These are phyloP conservation scores for Astraeus odoratus DNA, from an alignment of 768 basidiomycete genomes.

Conservation along the genomic window DNA sequence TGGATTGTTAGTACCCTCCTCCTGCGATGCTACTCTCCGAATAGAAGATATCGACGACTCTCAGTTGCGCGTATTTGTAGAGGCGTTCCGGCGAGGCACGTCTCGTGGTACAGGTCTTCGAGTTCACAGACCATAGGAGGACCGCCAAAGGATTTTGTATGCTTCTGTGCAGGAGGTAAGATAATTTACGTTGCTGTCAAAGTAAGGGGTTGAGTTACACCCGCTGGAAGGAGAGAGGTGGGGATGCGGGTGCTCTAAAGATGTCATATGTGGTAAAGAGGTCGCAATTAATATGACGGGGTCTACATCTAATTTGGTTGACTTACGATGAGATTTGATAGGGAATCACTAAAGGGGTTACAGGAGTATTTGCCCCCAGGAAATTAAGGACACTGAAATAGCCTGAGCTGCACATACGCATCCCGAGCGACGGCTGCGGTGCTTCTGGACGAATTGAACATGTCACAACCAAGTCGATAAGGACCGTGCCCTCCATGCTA, in stretches of 20 bases:
- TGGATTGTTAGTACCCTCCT: conserved; percentile 54
- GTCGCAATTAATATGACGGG: conserved; percentile 1
- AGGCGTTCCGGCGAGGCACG: conserved; percentile 42
- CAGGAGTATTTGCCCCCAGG: conserved; percentile 48
- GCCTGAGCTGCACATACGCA: conserved; percentile 42
- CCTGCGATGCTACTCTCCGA: conserved; percentile 43
- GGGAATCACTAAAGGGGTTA: conserved; percentile 53
- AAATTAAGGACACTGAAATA: conserved; percentile 36
- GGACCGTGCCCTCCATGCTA: conserved; percentile 40
- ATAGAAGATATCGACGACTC: conserved; percentile 17
- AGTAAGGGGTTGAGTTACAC: conserved; percentile 41
- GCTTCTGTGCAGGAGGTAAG: conserved; percentile 36
- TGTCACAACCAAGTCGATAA: conserved; percentile 41
- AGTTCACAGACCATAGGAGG: conserved; percentile 55
- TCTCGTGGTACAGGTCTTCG: conserved; percentile 33
- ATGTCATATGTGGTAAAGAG: conserved; percentile 56
- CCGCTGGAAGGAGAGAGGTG: conserved; percentile 42
- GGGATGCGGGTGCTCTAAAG: conserved; percentile 57
- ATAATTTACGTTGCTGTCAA: conserved; percentile 33
- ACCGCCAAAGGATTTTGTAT: conserved; percentile 47
- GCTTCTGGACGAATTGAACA: conserved; percentile 40
- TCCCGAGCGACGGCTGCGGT: conserved; percentile 59
- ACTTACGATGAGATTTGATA: conserved; percentile 15
- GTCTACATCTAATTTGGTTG: neutral
- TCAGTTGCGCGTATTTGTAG: conserved; percentile 32